Percentiles rank a stretch among this genome's conserved stretches.
phyloP scores from a whole-genome alignment of 192 early-diverging fungal genomes.

The Podila horticola region DNA sequence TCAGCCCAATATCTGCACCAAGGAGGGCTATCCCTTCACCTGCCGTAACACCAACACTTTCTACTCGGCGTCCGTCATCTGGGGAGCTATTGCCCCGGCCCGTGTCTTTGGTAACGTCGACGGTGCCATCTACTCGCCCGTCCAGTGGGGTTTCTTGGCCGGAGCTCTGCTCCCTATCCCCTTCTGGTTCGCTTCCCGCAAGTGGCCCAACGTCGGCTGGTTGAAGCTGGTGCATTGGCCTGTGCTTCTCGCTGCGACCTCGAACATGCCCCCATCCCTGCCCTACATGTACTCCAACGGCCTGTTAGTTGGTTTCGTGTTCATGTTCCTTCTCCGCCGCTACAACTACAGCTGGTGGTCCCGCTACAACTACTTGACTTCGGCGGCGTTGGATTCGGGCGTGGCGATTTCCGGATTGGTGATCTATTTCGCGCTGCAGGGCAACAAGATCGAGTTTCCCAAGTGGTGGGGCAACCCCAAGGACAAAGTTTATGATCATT shows the following conservation, averaged over 20 bases:
- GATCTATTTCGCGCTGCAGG: conserved; percentile 49
- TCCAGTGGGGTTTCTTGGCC: conserved; percentile 55
- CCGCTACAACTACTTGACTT: conserved; percentile 73
- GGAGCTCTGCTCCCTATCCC: conserved; percentile 22
- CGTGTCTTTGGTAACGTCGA: conserved; percentile 60
- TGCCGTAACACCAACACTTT: conserved; percentile 60
- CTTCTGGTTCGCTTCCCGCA: conserved; percentile 39
- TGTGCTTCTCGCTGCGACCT: conserved; percentile 54
- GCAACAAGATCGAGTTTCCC: background rate
- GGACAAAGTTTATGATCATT: conserved; percentile 5
- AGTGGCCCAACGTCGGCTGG: conserved; percentile 54
- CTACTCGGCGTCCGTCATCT: conserved; percentile 70
- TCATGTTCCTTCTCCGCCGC: conserved; percentile 57
- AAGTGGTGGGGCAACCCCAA: conserved; percentile 24
- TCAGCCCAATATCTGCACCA: conserved; percentile 47
- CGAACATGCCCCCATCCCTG: conserved; percentile 60
- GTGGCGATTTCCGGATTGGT: conserved; percentile 54
- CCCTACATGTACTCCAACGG: conserved; percentile 56
- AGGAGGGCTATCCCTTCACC: conserved; percentile 50
- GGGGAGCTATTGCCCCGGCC: conserved; percentile 75
- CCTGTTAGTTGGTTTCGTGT: conserved; percentile 58
- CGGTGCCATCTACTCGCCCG: conserved; percentile 42
- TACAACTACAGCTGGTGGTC: conserved; percentile 60
- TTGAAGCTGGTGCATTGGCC: conserved; percentile 60
- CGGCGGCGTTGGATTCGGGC: conserved; percentile 68